Conservation (phyloP, 108 stramenopile genomes). For the Nannochloropsis gaditana region DNA sequence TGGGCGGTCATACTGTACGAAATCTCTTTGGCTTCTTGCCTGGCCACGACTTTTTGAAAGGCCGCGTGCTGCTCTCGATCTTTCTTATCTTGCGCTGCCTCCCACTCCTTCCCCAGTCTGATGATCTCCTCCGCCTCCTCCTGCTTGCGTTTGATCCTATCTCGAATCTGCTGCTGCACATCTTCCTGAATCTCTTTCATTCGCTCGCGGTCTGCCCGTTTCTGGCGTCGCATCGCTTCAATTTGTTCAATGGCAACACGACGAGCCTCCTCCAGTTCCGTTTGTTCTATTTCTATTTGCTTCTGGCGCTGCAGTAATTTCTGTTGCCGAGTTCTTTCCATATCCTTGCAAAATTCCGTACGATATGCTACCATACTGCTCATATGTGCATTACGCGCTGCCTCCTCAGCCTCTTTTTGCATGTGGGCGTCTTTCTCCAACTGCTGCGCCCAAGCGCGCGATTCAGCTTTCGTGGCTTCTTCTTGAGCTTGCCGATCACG, state of each 20-base stretch:
- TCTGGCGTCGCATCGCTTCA: background rate
- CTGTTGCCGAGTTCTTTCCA: background rate
- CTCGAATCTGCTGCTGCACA: background rate
- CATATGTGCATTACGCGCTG: background rate
- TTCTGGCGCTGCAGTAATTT: slow-evolving; percentile 14
- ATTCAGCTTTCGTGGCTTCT: background rate
- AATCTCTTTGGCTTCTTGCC: slow-evolving; percentile 12
- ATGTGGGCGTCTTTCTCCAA: background rate
- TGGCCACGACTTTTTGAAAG: background rate
- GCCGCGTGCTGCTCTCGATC: background rate
- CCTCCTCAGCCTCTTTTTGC: background rate
- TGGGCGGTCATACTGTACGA: background rate
- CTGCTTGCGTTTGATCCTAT: background rate
- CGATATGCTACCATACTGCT: background rate
- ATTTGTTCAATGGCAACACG: background rate
- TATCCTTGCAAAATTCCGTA: background rate
- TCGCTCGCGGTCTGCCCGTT: background rate
- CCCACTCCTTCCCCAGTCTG: background rate
- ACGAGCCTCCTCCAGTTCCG: background rate
- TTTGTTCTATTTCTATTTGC: background rate
- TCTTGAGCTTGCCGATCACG: slow-evolving; percentile 16
- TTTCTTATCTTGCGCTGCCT: slow-evolving; percentile 13
- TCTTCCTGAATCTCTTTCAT: background rate
- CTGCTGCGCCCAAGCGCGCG: background rate
- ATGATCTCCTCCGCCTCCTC: slow-evolving; percentile 19